Conservation (phyloP, 2,329 filamentous ascomycete genomes). For the Drechslerella coelobrocha region DNA sequence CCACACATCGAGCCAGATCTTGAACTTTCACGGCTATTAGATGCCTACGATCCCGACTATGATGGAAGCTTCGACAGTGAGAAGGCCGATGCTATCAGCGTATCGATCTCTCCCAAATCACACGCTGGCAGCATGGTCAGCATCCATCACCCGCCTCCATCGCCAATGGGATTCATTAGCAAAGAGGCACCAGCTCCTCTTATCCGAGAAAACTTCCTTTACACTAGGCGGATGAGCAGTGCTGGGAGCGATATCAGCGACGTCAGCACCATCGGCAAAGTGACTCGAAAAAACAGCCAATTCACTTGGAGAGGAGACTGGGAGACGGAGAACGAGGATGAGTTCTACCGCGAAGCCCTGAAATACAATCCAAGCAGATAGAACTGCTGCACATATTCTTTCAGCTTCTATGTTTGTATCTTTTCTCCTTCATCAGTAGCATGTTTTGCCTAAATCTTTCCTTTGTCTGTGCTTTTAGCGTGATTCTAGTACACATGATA, state of each 20-base stretch:
- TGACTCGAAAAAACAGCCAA: conserved; percentile 44
- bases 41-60: conserved; percentile 48
- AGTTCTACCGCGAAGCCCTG: conserved; percentile 42
- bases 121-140: conserved; percentile 37
- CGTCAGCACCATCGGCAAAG: conserved; percentile 48
- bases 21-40: conserved; percentile 36
- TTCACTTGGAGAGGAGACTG: conserved; percentile 48
- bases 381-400: background rate
- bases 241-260: conserved; percentile 43
- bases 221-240: conserved; percentile 27
- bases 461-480: conserved; percentile 10
- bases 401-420: background rate
- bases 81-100: conserved; percentile 40
- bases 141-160: conserved; percentile 27
- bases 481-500: conserved; percentile 3
- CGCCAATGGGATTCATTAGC: conserved; percentile 28
- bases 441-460: background rate
- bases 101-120: conserved; percentile 45
- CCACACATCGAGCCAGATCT: conserved; percentile 32
- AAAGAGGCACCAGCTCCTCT: conserved; percentile 16
- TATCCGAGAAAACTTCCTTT: conserved; percentile 19
- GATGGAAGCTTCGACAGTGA: conserved; percentile 40
- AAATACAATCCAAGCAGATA: conserved; percentile 41
- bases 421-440: background rate
- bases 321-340: conserved; percentile 46